These are phyloP conservation scores for Torulaspora gathmanii DNA, from an alignment of 805 yeast genomes.

Conservation along the genomic window DNA sequence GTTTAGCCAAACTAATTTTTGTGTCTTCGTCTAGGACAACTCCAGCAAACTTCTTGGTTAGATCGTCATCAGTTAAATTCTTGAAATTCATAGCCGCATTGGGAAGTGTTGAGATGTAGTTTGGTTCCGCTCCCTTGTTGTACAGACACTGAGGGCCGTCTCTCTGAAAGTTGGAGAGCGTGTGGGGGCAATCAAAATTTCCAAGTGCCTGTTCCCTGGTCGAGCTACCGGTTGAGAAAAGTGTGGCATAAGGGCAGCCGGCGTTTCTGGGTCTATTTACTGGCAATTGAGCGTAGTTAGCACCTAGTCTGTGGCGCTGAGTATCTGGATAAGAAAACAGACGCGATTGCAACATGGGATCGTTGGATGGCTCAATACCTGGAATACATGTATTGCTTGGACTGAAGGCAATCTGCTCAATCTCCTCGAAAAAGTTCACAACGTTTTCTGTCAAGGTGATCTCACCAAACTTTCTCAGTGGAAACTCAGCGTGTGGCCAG, in stretches of 20 bases:
- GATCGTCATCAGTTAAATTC: conserved; percentile 12
- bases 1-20: conserved; percentile 28
- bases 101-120: conserved; percentile 44
- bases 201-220: conserved; percentile 8
- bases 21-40: conserved; percentile 31
- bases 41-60: conserved; percentile 33
- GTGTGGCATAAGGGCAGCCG: conserved; percentile 44
- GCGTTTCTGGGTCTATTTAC: conserved; percentile 46
- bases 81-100: conserved; percentile 23
- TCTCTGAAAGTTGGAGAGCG: conserved; percentile 47
- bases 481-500: conserved; percentile 83
- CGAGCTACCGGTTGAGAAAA: conserved; percentile 7
- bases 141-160: conserved; percentile 55
- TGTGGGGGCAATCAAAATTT: conserved; percentile 26
- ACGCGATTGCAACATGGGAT: conserved; percentile 73
- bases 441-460: conserved; percentile 53
- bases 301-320: conserved; percentile 70
- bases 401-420: conserved; percentile 60
- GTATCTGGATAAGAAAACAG: conserved; percentile 73
- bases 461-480: conserved; percentile 72
- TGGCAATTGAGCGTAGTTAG: conserved; percentile 62
- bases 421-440: conserved; percentile 45
- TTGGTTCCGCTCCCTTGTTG: conserved; percentile 48
- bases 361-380: conserved; percentile 70
- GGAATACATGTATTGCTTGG: conserved; percentile 67